These are phyloP conservation scores for Lithohypha guttulata DNA, from an alignment of 2,329 filamentous ascomycete species.

Conservation along the genomic window DNA sequence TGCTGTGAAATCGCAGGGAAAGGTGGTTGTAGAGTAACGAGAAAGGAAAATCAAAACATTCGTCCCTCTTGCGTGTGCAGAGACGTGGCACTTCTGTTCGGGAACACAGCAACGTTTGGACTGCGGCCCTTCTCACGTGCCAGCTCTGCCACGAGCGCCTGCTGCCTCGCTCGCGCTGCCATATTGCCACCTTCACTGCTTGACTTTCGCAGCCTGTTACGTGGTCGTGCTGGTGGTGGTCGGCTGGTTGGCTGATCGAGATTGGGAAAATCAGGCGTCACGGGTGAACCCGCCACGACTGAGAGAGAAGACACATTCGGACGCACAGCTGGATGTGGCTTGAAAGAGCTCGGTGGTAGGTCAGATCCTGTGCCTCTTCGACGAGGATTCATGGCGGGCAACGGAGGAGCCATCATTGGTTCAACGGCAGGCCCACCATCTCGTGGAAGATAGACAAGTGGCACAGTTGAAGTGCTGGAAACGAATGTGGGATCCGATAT, in stretches of 20 bases:
- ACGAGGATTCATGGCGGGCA: slow-evolving; percentile 51
- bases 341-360: slow-evolving; percentile 17
- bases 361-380: slow-evolving; percentile 40
- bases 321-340: slow-evolving; percentile 5
- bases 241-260: slow-evolving; percentile 3
- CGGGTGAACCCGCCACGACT: slow-evolving; percentile 10
- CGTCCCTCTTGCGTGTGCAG: slow-evolving; percentile 17
- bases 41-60: slow-evolving; percentile 17
- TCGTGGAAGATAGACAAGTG: slow-evolving; percentile 41
- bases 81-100: slow-evolving; percentile 20
- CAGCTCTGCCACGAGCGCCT: slow-evolving; percentile 25
- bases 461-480: slow-evolving; percentile 46
- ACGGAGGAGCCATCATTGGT: slow-evolving; percentile 32
- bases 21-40: neutral
- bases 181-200: slow-evolving; percentile 42
- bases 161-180: slow-evolving; percentile 35
- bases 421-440: slow-evolving; percentile 10
- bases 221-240: slow-evolving; percentile 21
- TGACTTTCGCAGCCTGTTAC: slow-evolving; percentile 36
- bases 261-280: slow-evolving; percentile 9
- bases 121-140: slow-evolving; percentile 16
- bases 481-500: slow-evolving; percentile 50
- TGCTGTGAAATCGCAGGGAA: neutral
- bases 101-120: slow-evolving; percentile 16
- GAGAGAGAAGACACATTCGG: neutral